Percentiles rank a stretch among this genome's conserved stretches.
Evolutionary conservation across 2,329 filamentous ascomycete genomes (phyloP).

Genomic region (Pestalotiopsis sp.): DNA sequence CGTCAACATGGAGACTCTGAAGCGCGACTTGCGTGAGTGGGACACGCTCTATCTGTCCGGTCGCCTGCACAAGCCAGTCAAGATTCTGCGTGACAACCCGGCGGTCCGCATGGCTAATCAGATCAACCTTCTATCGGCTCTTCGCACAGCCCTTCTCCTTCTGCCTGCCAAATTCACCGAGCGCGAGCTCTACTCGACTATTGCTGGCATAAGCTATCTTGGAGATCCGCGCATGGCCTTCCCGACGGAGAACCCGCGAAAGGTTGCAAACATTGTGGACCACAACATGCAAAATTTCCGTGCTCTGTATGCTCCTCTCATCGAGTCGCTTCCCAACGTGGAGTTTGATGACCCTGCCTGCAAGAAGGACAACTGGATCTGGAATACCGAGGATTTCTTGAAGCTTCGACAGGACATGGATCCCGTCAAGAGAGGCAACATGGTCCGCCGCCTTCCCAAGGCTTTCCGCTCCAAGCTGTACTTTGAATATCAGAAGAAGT

Average conservation of each 20-base stretch:
- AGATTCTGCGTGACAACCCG: constrained; percentile 93
- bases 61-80: constrained; percentile 90
- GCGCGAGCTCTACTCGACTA: constrained; percentile 84
- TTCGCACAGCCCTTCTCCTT: constrained; percentile 86
- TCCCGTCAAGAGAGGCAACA: constrained; percentile 86
- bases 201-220: constrained; percentile 90
- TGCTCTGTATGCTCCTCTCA: constrained; percentile 84
- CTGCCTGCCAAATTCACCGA: constrained; percentile 86
- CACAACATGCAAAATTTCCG: constrained; percentile 93
- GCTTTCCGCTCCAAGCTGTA: constrained; percentile 88
- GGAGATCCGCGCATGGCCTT: constrained; percentile 96
- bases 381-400: constrained; percentile 65
- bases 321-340: constrained; percentile 89
- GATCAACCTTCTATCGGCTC: constrained; percentile 88
- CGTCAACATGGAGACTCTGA: constrained; percentile 89
- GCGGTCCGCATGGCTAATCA: constrained; percentile 93
- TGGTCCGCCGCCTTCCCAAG: constrained; percentile 89
- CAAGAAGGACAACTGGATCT: constrained; percentile 62
- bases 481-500: constrained; percentile 92
- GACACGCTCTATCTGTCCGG: constrained; percentile 95
- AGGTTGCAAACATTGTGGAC: constrained; percentile 91
- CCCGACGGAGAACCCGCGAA: constrained; percentile 86
- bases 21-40: constrained; percentile 86
- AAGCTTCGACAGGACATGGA: constrained; percentile 89
- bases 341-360: constrained; percentile 70